Evolutionary conservation across 2,329 filamentous ascomycete genomes (phyloP).

Genomic region (Xylaria sp.): DNA sequence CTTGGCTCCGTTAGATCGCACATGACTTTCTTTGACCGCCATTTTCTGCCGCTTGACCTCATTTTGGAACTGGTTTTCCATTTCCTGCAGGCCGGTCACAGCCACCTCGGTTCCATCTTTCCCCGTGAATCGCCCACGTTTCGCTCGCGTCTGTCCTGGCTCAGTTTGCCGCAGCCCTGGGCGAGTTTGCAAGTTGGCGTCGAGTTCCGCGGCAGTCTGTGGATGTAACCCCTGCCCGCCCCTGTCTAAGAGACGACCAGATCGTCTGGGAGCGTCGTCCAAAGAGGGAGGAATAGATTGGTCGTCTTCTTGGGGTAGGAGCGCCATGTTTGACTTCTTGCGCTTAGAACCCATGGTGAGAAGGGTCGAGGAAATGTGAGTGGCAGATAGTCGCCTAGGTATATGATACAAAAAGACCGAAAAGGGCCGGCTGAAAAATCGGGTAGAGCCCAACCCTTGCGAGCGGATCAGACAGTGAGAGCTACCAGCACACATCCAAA

Average conservation of each 20-base stretch:
- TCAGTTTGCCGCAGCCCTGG: background rate
- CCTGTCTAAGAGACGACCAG: slow-evolving; percentile 40
- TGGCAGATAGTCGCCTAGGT: slow-evolving; percentile 1
- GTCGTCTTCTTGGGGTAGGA: slow-evolving; percentile 23
- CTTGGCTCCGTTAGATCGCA: slow-evolving; percentile 4
- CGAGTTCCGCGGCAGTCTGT: background rate
- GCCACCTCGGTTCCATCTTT: slow-evolving; percentile 53
- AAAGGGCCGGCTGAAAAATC: slow-evolving; percentile 33
- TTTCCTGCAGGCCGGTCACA: slow-evolving; percentile 59
- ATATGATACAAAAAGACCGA: slow-evolving; percentile 37
- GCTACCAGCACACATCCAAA: slow-evolving; percentile 40
- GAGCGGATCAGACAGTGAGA: slow-evolving; percentile 40
- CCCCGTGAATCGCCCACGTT: slow-evolving; percentile 31
- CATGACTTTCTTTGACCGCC: slow-evolving; percentile 55
- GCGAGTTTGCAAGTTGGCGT: background rate
- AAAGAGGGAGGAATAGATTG: slow-evolving; percentile 12
- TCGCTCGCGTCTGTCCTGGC: background rate
- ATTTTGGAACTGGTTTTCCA: slow-evolving; percentile 60
- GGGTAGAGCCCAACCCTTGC: slow-evolving; percentile 26
- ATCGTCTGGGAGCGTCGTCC: slow-evolving; percentile 38
- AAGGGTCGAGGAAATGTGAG: background rate
- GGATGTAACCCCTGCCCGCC: slow-evolving; percentile 14
- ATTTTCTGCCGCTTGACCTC: slow-evolving; percentile 60
- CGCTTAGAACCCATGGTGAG: slow-evolving; percentile 55
- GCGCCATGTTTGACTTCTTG: slow-evolving; percentile 49